Conservation (phyloP, 257 asterid genomes). For the Craterostigma plantagineum region DNA sequence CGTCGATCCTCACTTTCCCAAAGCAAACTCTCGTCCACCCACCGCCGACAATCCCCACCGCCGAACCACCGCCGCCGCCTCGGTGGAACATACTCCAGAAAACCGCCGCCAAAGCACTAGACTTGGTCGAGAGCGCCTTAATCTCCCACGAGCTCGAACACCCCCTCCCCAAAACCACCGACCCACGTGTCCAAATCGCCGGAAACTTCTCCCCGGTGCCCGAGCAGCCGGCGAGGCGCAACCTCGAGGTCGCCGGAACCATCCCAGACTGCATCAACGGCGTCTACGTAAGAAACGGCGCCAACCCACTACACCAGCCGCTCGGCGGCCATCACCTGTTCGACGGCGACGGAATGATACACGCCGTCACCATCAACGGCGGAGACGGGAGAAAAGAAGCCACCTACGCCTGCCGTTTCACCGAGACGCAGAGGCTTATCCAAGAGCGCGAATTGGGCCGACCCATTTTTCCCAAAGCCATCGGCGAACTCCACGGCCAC, state of each 20-base stretch:
- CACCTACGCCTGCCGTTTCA: slow-evolving; percentile 48
- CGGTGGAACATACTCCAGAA: slow-evolving; percentile 31
- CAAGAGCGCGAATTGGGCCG: slow-evolving; percentile 46
- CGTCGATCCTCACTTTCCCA: slow-evolving; percentile 20
- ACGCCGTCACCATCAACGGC: slow-evolving; percentile 26
- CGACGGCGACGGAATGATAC: slow-evolving; percentile 77
- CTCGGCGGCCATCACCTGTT: slow-evolving; percentile 49
- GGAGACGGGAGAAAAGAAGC: slow-evolving; percentile 19
- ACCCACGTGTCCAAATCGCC: slow-evolving; percentile 38
- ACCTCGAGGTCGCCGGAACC: slow-evolving; percentile 26
- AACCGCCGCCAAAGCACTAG: slow-evolving; percentile 23
- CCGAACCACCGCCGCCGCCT: slow-evolving; percentile 9
- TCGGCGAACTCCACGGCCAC: slow-evolving; percentile 64
- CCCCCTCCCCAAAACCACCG: slow-evolving; percentile 36
- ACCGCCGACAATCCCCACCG: background rate
- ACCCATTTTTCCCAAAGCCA: slow-evolving; percentile 54
- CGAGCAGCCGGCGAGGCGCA: slow-evolving; percentile 26
- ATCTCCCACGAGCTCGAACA: slow-evolving; percentile 22
- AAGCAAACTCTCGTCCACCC: slow-evolving; percentile 1
- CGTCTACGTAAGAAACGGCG: slow-evolving; percentile 54
- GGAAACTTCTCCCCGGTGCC: slow-evolving; percentile 59
- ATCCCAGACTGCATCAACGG: slow-evolving; percentile 38
- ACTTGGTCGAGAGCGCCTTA: slow-evolving; percentile 27
- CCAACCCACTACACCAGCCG: slow-evolving; percentile 52
- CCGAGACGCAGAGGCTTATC: slow-evolving; percentile 35